Conservation (phyloP, 129 eudicot species). For the Glebionis coronaria region DNA sequence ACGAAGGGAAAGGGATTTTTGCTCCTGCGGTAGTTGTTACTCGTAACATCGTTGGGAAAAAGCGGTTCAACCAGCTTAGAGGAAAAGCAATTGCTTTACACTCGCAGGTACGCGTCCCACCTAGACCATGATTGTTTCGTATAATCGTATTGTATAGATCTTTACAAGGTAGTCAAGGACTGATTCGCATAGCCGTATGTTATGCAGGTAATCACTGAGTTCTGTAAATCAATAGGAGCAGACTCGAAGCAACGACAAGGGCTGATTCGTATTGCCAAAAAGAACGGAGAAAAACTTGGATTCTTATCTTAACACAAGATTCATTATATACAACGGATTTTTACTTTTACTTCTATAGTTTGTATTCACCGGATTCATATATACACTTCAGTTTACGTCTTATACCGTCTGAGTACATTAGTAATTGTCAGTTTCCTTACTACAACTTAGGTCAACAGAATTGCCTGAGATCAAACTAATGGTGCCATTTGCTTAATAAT, state of each 20-base stretch:
- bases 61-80: conserved; percentile 89
- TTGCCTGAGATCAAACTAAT: too few relatives aligned
- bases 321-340: conserved; percentile 26
- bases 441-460: too few relatives aligned
- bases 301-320: conserved; percentile 81
- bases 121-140: neutral
- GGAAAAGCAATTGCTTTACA: conserved; percentile 98
- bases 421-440: too few relatives aligned
- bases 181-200: neutral
- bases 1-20: conserved; percentile 88
- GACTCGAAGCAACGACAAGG: conserved; percentile 95
- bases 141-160: too few relatives aligned
- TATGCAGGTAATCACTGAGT: conserved; percentile 83
- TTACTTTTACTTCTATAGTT: conserved; percentile 22
- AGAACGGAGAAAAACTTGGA: conserved; percentile 89
- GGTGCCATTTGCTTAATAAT: too few relatives aligned
- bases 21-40: conserved; percentile 77
- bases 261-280: conserved; percentile 87
- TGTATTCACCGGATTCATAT: conserved; percentile 10
- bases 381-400: too few relatives aligned
- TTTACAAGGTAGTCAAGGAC: neutral
- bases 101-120: conserved; percentile 91
- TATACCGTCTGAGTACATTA: too few relatives aligned
- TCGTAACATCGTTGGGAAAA: conserved; percentile 79
- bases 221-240: conserved; percentile 96